These are phyloP conservation scores for Rhinocladiella similis DNA, from an alignment of 2,329 filamentous ascomycete species.

Conservation along the genomic window DNA sequence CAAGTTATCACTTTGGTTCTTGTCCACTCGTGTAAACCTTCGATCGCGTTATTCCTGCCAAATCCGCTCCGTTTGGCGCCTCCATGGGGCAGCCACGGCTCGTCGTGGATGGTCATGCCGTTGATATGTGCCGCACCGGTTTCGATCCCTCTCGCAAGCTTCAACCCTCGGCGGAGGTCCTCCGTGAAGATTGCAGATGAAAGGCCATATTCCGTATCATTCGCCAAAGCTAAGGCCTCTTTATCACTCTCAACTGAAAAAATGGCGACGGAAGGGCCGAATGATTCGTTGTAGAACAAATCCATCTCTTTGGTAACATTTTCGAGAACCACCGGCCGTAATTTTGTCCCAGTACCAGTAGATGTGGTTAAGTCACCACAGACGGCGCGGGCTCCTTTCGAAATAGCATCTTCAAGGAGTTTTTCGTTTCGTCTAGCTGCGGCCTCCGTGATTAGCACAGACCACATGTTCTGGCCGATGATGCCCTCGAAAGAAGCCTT, in stretches of 20 bases:
- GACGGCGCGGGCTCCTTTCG: conserved; percentile 58
- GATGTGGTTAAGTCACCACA: conserved; percentile 50
- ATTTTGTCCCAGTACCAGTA: conserved; percentile 45
- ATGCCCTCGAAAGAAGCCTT: conserved; percentile 54
- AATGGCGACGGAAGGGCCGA: conserved; percentile 72
- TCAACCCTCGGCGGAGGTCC: conserved; percentile 61
- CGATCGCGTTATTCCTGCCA: conserved; percentile 58
- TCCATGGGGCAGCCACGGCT: conserved; percentile 63
- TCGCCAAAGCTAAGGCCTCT: conserved; percentile 71
- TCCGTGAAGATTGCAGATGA: conserved; percentile 70
- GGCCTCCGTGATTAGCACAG: too few species aligned
- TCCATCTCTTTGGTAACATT: conserved; percentile 71
- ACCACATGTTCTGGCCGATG: conserved; percentile 48
- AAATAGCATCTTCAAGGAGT: conserved; percentile 56
- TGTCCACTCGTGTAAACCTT: conserved; percentile 62
- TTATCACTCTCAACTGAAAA: conserved; percentile 61
- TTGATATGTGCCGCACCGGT: conserved; percentile 65
- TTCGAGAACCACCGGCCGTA: conserved; percentile 68
- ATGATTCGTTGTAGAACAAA: conserved; percentile 72
- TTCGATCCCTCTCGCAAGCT: conserved; percentile 64
- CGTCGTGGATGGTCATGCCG: conserved; percentile 65
- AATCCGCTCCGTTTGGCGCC: conserved; percentile 65
- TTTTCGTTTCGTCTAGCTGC: conserved; percentile 44
- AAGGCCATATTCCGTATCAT: conserved; percentile 80
- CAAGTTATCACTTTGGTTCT: conserved; percentile 66